Base-by-base conservation (phyloP, 345 rosid species). In the Leavenworthia alabamica region DNA sequence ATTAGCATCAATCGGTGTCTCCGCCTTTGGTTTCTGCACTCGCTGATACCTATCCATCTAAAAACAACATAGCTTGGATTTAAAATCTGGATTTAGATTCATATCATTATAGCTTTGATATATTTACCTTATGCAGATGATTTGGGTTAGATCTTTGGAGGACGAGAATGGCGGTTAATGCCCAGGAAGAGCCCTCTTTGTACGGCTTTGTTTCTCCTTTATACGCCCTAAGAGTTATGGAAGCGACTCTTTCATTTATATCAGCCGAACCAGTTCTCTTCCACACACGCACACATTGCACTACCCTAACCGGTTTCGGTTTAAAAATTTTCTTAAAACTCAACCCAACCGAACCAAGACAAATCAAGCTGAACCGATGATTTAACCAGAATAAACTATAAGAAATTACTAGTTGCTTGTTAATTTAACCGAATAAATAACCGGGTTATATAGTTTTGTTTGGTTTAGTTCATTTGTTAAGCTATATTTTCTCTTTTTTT, bases 41-140 rank as follows among this genome's bases (percentile, higher is more conserved):
- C 87, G 81, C 62, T 84, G 83, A 74, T 87, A 87, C 71, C 78
- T 80, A 62, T 87, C 90, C 95, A 87, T 87, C 83, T 77, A 1
- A 26, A 26, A 26, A n/a, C n/a, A n/a, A n/a, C 29, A 16, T 35
- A 36, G 37, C n/a, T 10, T 33, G 1, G 29, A 45, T 56, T 13
- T 27, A 19, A 6, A 58, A 37, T 46, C 57, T 4, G 39, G 45
- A n/a, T 41, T 14, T 58, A 66, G 44, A 45, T 4, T 59, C 56
- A 8, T 31, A 57, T 57, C 29, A 17, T 20, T 31, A 24, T 14
- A 8, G 40, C 36, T 27, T 27, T 14, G 36, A 49, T 14, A 9
- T 1, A n/a, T 14, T 70, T 51, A 58, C 71, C 71, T 72, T 71
- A 44, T 0, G 66, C 42, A 42, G 58, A 14, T 37, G 64, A 16